Conservation (phyloP, 2,329 filamentous ascomycete species). For the Fusarium veterinarium region DNA sequence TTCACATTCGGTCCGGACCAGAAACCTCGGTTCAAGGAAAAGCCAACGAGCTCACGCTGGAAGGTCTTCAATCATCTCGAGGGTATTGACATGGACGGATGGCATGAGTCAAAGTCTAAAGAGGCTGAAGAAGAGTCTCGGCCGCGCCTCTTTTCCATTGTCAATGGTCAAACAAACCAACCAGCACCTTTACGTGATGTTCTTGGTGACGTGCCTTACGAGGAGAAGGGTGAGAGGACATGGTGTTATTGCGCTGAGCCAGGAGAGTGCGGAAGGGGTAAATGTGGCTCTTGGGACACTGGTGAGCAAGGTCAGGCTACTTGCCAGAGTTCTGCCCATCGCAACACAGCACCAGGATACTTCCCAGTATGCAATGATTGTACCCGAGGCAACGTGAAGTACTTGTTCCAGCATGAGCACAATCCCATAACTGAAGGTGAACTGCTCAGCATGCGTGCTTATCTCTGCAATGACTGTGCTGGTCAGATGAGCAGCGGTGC, state of each 20-base stretch:
- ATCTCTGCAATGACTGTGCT: slow-evolving; percentile 51
- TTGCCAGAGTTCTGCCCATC: slow-evolving; percentile 35
- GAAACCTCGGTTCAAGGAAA: background rate
- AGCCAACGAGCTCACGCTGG: slow-evolving; percentile 31
- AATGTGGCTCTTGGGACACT: slow-evolving; percentile 7
- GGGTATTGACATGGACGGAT: slow-evolving; percentile 35
- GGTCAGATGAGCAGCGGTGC: background rate
- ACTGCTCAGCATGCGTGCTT: slow-evolving; percentile 51
- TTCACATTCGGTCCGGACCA: background rate
- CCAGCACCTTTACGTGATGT: slow-evolving; percentile 26
- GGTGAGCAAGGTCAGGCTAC: slow-evolving; percentile 11
- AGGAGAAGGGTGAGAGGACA: background rate
- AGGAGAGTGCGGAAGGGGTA: slow-evolving; percentile 14
- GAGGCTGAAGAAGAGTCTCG: background rate
- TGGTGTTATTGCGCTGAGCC: slow-evolving; percentile 31
- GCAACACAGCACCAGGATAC: slow-evolving; percentile 12
- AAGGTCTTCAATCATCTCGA: slow-evolving; percentile 33
- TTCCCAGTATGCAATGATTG: slow-evolving; percentile 44
- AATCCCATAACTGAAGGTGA: slow-evolving; percentile 34
- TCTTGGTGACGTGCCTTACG: slow-evolving; percentile 23
- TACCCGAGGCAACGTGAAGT: slow-evolving; percentile 25
- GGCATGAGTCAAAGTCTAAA: slow-evolving; percentile 12
- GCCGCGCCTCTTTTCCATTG: slow-evolving; percentile 21
- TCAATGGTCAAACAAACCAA: slow-evolving; percentile 1
- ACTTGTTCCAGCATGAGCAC: slow-evolving; percentile 25